Conservation (phyloP, 768 basidiomycete species). For the Chlorophyllum brunneum region DNA sequence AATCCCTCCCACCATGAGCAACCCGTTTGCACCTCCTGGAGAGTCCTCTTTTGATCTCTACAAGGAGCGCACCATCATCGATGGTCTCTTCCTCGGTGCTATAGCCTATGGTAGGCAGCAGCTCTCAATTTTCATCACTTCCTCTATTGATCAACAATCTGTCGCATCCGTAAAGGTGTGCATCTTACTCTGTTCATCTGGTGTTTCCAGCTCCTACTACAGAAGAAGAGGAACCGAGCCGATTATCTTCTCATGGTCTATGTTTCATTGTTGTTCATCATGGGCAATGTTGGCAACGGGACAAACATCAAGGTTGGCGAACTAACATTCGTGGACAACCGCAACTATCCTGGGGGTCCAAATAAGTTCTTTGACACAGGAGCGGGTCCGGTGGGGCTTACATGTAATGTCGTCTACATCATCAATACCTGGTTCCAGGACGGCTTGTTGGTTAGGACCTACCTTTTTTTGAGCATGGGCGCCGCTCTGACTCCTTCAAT, state of each 20-base stretch:
- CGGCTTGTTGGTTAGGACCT: constrained; percentile 14
- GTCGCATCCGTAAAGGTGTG: constrained; percentile 4
- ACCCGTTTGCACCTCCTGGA: constrained; percentile 5
- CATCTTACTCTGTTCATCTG: constrained; percentile 14
- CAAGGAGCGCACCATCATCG: constrained; percentile 19
- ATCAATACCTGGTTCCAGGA: constrained; percentile 19
- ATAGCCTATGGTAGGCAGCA: constrained; percentile 18
- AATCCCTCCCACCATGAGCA: constrained; percentile 7
- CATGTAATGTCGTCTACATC: constrained; percentile 14
- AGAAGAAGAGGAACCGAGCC: background rate
- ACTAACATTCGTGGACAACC: constrained; percentile 18
- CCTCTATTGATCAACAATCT: background rate
- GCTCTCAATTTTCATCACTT: background rate
- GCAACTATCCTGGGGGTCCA: constrained; percentile 18
- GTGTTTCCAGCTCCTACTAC: constrained; percentile 11
- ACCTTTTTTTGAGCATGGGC: background rate
- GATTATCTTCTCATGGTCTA: constrained; percentile 15
- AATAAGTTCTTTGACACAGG: constrained; percentile 12
- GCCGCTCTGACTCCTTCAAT: background rate
- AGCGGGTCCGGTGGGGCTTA: constrained; percentile 13
- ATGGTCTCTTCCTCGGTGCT: constrained; percentile 18
- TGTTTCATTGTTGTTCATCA: constrained; percentile 15
- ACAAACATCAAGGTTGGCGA: constrained; percentile 18
- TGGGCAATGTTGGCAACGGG: constrained; percentile 20
- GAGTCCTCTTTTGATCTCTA: constrained; percentile 16